Conservation (phyloP, 129 eudicot species). For the Arctium lappa region DNA sequence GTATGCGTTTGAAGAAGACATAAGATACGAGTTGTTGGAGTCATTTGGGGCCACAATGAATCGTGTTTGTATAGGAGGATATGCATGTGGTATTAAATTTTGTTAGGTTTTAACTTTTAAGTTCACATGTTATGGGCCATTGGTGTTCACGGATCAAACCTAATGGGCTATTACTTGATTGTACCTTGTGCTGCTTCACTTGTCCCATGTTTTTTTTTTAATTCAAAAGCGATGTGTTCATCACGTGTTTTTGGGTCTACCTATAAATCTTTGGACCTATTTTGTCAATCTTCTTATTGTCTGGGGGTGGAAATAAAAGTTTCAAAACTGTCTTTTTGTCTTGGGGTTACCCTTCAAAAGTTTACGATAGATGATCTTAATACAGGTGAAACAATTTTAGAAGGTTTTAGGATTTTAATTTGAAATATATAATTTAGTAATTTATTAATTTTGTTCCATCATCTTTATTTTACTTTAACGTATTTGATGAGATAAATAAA, state of each 20-base stretch:
- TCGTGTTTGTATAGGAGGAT: not conserved
- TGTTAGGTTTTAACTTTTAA: not conserved
- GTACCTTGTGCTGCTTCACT: not conserved
- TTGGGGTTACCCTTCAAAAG: no score
- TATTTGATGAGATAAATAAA: no score
- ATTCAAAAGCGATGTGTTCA: not conserved
- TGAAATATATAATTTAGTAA: no score
- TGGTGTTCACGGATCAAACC: not conserved
- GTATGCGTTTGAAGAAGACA: not conserved
- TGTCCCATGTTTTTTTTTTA: not conserved
- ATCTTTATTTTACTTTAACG: no score
- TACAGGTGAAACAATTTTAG: no score
- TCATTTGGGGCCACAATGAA: constrained; percentile 6
- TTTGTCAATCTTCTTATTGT: not conserved
- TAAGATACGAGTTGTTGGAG: not conserved
- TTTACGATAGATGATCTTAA: no score
- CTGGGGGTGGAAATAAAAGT: no score
- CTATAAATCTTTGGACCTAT: not conserved
- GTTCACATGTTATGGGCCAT: constrained; percentile 21
- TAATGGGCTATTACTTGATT: not conserved
- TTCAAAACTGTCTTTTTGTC: no score
- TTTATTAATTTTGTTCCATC: no score
- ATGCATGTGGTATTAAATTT: constrained; percentile 7
- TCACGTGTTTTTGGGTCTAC: not conserved
- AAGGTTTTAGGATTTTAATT: no score